Conservation (phyloP, 768 basidiomycete species). For the Panellus pusillus region DNA sequence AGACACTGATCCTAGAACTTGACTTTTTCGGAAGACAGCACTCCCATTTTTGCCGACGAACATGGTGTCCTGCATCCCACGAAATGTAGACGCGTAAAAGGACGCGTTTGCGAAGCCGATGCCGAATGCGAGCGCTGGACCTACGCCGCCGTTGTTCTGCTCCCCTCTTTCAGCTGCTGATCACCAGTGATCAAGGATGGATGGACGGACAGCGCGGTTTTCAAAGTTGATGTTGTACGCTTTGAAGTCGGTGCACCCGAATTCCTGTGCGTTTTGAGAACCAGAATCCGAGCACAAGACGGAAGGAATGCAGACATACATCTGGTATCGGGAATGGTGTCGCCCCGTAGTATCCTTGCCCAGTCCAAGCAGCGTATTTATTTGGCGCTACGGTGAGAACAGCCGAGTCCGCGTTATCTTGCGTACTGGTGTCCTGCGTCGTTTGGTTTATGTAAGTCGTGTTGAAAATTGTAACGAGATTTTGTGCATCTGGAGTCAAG, state of each 20-base stretch:
- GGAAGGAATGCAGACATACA: not conserved
- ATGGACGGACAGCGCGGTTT: conserved; percentile 34
- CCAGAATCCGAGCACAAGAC: not conserved
- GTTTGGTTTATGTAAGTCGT: conserved; percentile 37
- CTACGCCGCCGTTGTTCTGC: conserved; percentile 33
- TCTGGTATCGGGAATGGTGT: conserved; percentile 32
- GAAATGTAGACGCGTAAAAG: conserved; percentile 43
- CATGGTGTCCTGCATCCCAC: conserved; percentile 47
- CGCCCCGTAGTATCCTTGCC: conserved; percentile 39
- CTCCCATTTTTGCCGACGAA: conserved; percentile 40
- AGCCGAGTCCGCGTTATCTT: conserved; percentile 44
- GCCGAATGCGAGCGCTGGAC: conserved; percentile 44
- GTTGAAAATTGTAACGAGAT: conserved; percentile 22
- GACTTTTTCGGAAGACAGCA: conserved; percentile 43
- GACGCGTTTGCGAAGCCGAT: conserved; percentile 47
- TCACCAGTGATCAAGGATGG: not conserved
- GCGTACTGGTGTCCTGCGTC: conserved; percentile 18
- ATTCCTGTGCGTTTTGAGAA: conserved; percentile 19
- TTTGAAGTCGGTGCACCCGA: conserved; percentile 45
- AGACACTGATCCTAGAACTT: conserved; percentile 44
- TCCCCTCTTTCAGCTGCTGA: not conserved
- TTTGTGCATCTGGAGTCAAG: conserved; percentile 7
- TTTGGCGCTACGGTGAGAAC: conserved; percentile 43
- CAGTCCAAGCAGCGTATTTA: conserved; percentile 41
- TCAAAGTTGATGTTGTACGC: conserved; percentile 51